A percentile compares a stretch with the other conserved stretches of the same genome.
These are phyloP conservation scores for Akanthomyces muscarius DNA, from an alignment of 2,329 filamentous ascomycete genomes.

Conservation along the genomic window DNA sequence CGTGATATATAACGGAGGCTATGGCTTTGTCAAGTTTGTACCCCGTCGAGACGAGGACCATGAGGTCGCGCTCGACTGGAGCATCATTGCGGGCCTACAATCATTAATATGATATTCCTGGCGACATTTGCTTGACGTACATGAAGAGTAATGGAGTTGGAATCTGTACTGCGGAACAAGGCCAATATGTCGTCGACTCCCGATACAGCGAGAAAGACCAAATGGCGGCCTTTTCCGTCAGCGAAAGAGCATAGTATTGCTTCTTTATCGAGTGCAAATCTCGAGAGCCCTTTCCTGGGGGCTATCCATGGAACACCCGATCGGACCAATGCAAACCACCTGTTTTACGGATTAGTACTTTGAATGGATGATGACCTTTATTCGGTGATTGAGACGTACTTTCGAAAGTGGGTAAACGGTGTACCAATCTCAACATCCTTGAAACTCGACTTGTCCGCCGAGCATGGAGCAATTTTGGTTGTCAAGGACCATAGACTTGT, in stretches of 20 bases:
- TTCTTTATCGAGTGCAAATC: conserved; percentile 70
- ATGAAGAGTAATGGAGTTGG: conserved; percentile 65
- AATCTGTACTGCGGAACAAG: conserved; percentile 59
- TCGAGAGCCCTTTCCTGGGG: conserved; percentile 72
- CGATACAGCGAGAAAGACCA: conserved; percentile 76
- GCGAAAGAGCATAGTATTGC: conserved; percentile 76
- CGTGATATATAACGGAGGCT: conserved; percentile 81
- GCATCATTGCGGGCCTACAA: conserved; percentile 63
- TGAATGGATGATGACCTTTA: background rate
- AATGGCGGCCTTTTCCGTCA: conserved; percentile 63
- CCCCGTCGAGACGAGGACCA: conserved; percentile 67
- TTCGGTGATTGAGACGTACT: conserved; percentile 31
- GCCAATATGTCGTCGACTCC: conserved; percentile 68
- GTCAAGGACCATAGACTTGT: conserved; percentile 69
- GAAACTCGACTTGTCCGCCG: conserved; percentile 54
- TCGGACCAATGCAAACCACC: conserved; percentile 80
- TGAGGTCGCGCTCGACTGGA: conserved; percentile 48
- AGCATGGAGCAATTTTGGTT: conserved; percentile 51
- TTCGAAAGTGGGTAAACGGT: conserved; percentile 54
- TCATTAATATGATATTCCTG: conserved; percentile 16
- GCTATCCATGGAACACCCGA: conserved; percentile 82
- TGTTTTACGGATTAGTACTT: conserved; percentile 25
- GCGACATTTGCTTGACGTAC: conserved; percentile 39
- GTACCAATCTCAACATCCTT: conserved; percentile 56
- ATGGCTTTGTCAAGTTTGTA: conserved; percentile 70